Conservation (phyloP, 2,329 filamentous ascomycete species). For the Ambrosiella beaveri region DNA sequence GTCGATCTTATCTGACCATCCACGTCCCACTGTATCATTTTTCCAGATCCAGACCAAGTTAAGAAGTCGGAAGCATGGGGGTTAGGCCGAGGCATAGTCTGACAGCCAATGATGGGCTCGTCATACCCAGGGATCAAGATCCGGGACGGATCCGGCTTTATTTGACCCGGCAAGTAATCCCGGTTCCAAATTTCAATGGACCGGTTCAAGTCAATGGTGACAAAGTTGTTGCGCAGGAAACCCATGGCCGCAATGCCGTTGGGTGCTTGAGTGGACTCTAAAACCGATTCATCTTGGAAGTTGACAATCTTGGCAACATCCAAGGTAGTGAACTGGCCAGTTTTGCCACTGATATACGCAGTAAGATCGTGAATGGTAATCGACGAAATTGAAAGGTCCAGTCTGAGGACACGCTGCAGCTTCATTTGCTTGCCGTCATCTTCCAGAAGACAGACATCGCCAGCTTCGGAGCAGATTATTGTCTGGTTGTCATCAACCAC, state of each 20-base stretch:
- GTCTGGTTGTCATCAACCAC: slow-evolving; percentile 56
- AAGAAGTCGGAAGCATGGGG: slow-evolving; percentile 51
- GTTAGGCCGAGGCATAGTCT: slow-evolving; percentile 43
- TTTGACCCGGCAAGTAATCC: slow-evolving; percentile 26
- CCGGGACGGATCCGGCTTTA: slow-evolving; percentile 23
- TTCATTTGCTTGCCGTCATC: slow-evolving; percentile 56
- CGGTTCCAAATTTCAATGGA: slow-evolving; percentile 52
- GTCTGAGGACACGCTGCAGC: slow-evolving; percentile 46
- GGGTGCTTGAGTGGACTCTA: slow-evolving; percentile 23
- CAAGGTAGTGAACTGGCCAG: slow-evolving; percentile 39
- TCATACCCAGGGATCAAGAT: slow-evolving; percentile 45
- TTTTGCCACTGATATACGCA: slow-evolving; percentile 52
- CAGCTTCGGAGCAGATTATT: slow-evolving; percentile 71
- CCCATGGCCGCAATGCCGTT: slow-evolving; percentile 48
- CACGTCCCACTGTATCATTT: slow-evolving; percentile 65
- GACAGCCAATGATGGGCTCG: slow-evolving; percentile 56
- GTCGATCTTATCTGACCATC: slow-evolving; percentile 51
- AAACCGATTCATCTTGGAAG: slow-evolving; percentile 23
- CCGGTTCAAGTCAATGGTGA: slow-evolving; percentile 59
- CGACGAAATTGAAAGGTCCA: slow-evolving; percentile 52
- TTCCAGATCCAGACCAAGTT: slow-evolving; percentile 74
- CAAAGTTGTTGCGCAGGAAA: slow-evolving; percentile 46
- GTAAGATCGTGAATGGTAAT: slow-evolving; percentile 41
- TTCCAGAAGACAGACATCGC: slow-evolving; percentile 77
- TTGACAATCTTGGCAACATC: slow-evolving; percentile 32